Evolutionary conservation across 2,329 filamentous ascomycete genomes (phyloP).

Genomic region (Colletotrichum sp.): DNA sequence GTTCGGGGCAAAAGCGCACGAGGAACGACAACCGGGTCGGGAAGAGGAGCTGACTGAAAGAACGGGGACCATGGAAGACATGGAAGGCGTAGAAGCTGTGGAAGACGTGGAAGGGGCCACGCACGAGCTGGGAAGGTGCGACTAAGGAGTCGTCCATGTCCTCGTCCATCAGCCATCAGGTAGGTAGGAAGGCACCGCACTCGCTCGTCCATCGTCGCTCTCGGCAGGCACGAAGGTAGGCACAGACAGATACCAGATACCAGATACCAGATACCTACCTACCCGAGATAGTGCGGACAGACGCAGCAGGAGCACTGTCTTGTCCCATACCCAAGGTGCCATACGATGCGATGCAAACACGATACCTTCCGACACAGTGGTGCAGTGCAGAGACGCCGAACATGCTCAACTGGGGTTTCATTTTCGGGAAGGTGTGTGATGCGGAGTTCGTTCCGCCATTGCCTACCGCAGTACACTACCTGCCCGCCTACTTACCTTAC

Average conservation of each 20-base stretch:
- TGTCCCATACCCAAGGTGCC: neutral
- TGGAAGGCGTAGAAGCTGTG: neutral
- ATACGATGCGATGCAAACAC: neutral
- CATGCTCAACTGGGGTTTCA: conserved; percentile 7
- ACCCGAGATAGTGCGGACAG: neutral
- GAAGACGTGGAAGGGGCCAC: neutral
- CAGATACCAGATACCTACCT: neutral
- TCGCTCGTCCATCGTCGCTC: neutral
- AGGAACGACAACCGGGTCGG: neutral
- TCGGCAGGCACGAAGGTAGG: neutral
- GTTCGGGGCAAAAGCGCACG: conserved; percentile 11
- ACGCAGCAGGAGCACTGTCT: neutral
- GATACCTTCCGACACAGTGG: neutral
- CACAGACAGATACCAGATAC: neutral
- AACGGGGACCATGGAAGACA: neutral
- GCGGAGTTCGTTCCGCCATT: conserved; percentile 16
- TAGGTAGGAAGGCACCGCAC: neutral
- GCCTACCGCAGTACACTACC: neutral
- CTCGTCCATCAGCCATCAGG: neutral
- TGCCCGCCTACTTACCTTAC: neutral
- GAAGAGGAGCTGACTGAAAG: neutral
- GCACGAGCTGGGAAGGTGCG: neutral
- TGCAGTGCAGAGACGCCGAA: conserved; percentile 1
- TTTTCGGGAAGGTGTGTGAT: conserved; percentile 12
- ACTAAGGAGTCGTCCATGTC: neutral